Conservation (phyloP, 2,329 filamentous ascomycete genomes). For the Sarocladiaceae sp. region DNA sequence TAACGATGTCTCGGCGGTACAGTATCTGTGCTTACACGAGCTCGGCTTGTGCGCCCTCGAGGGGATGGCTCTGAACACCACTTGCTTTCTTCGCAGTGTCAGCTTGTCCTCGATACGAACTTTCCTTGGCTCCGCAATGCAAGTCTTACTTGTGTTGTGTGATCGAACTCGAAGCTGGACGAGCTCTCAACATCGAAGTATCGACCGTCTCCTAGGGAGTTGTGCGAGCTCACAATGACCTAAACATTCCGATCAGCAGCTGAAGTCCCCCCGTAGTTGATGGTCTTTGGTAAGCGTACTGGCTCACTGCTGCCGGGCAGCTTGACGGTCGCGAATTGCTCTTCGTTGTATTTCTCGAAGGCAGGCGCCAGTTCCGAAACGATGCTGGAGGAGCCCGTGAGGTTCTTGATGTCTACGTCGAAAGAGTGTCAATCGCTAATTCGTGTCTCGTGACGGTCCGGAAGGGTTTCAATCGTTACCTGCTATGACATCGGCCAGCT, state of each 20-base stretch:
- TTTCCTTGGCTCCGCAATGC: background rate
- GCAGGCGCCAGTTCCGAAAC: conserved; percentile 73
- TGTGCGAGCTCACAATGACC: conserved; percentile 85
- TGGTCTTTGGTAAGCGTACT: conserved; percentile 20
- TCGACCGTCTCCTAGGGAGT: conserved; percentile 70
- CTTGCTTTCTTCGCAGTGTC: conserved; percentile 65
- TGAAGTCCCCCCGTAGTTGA: background rate
- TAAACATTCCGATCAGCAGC: conserved; percentile 24
- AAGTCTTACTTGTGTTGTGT: conserved; percentile 63
- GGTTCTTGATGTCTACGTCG: conserved; percentile 75
- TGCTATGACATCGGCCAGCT: conserved; percentile 86
- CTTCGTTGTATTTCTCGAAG: conserved; percentile 93
- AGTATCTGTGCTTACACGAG: conserved; percentile 60
- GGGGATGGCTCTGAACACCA: conserved; percentile 69
- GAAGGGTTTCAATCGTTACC: conserved; percentile 47
- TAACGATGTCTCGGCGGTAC: background rate
- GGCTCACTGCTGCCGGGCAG: conserved; percentile 76
- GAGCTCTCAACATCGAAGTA: conserved; percentile 91
- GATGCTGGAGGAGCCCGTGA: conserved; percentile 67
- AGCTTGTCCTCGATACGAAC: conserved; percentile 14
- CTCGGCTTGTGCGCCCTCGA: conserved; percentile 74
- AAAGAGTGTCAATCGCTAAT: conserved; percentile 16
- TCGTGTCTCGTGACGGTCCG: background rate
- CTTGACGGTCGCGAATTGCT: conserved; percentile 85
- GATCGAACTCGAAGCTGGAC: conserved; percentile 85